Evolutionary conservation across 768 basidiomycete species (phyloP), one percentile per base, ranked within the genome.

Genomic region (Pholiota conissans): DNA sequence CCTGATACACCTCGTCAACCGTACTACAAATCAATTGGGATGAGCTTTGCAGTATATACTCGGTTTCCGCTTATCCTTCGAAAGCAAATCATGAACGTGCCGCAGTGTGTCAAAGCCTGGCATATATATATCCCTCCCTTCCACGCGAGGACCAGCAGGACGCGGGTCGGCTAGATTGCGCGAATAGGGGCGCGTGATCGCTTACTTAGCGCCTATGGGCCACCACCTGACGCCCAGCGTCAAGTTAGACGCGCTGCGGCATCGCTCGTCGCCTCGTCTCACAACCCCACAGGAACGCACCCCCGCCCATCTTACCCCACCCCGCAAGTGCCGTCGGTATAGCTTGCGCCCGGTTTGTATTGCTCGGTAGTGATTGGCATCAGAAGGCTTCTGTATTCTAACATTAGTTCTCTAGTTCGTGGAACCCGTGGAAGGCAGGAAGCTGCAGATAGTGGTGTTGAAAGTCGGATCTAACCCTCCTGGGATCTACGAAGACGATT

Each of bases 341-440:
- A 45, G 42, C 22, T 24, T 45, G 10, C 22, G 42, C 42, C 42
- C 42, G 42, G 22, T 22, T 20, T 45, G 42, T 24, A 32, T 10
- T 45, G 42, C 13, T 22, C 3, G n/a, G n/a, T 13, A 45, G 13
- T 24, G 7, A 32, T 13, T 24, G 22, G 18, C 18, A 45, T 45
- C 42, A 45, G 22, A 45, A 24, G n/a, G 22, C 42, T 24, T 32
- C 13, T 6, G 30, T 32, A 32, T 45, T 45, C 42, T 45, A 45
- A 45, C 42, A 45, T 45, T 45, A 45, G 42, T 49, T 49, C 49
- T 50, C 49, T 34, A 20, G 30, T 35, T 35, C 49, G 49, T 50
- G 49, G 49, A 50, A 50, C 18, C 49, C 29, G 30, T 28, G n/a
- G 27, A n/a, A 32, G 18, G 34, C 32, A 10, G 20, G n/a, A 11